phyloP scores from a whole-genome alignment of 2,329 filamentous ascomycete genomes.

The Fusarium lateritium region DNA sequence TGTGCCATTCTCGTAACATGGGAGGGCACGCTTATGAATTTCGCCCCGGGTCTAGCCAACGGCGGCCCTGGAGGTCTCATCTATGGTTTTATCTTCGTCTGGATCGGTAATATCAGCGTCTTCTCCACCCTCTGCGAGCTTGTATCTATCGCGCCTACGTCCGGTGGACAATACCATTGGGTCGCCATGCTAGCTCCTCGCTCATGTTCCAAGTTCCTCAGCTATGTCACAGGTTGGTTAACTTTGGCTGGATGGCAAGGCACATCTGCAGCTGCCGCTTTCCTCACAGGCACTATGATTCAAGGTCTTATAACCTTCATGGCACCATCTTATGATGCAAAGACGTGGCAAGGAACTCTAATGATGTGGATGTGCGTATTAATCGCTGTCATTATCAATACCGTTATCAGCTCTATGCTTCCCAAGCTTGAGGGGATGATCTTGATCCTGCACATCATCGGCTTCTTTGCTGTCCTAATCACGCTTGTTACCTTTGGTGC shows the following conservation, averaged over 20 bases:
- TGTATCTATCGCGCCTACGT: constrained; percentile 44
- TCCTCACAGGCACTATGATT: constrained; percentile 48
- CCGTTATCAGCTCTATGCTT: constrained; percentile 49
- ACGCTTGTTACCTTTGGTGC: constrained; percentile 53
- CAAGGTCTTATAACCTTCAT: constrained; percentile 46
- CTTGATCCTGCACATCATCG: constrained; percentile 60
- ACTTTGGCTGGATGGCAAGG: constrained; percentile 49
- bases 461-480: constrained; percentile 61
- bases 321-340: constrained; percentile 30
- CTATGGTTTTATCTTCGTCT: constrained; percentile 67
- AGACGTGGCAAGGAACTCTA: constrained; percentile 50
- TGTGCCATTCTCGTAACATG: constrained; percentile 49
- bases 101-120: constrained; percentile 58
- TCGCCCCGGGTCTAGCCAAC: constrained; percentile 45
- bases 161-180: constrained; percentile 47
- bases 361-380: constrained; percentile 57
- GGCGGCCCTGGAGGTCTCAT: constrained; percentile 54
- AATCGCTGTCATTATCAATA: constrained; percentile 59
- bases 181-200: constrained; percentile 45
- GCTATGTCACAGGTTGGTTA: constrained; percentile 49
- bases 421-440: constrained; percentile 59
- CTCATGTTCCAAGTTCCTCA: constrained; percentile 51
- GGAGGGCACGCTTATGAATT: constrained; percentile 49
- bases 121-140: constrained; percentile 46
- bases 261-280: constrained; percentile 42